Percentiles rank a stretch among this genome's conserved stretches.
Conservation (phyloP, 805 yeast species). For the Metschnikowia reukaufii region DNA sequence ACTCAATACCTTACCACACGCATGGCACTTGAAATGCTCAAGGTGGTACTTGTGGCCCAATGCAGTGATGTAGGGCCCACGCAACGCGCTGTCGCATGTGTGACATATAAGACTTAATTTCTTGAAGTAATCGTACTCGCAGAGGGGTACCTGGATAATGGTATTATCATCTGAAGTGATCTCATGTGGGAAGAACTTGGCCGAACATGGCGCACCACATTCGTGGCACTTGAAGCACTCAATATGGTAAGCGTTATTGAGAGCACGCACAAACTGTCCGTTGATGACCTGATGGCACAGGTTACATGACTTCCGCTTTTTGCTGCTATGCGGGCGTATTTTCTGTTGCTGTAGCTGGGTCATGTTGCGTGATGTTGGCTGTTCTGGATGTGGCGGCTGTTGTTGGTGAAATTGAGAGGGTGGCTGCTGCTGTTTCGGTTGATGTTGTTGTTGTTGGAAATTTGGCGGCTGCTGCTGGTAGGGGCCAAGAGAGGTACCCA, state of each 20-base stretch:
- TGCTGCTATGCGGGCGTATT: neutral
- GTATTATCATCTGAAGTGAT: conserved; percentile 10
- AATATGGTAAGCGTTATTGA: conserved; percentile 76
- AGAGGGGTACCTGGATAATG: conserved; percentile 48
- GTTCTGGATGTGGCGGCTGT: neutral
- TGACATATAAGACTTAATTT: conserved; percentile 82
- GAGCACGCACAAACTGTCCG: conserved; percentile 83
- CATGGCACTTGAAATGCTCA: conserved; percentile 90
- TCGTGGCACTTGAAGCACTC: conserved; percentile 86
- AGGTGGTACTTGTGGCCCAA: conserved; percentile 89
- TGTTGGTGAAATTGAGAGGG: neutral
- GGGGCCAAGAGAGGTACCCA: neutral
- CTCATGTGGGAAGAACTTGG: conserved; percentile 86
- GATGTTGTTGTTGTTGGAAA: neutral
- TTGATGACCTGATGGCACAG: conserved; percentile 40
- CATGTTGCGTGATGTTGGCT: neutral
- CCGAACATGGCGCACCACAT: conserved; percentile 77
- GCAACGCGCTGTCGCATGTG: conserved; percentile 78
- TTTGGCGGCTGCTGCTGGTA: neutral
- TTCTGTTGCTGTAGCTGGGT: conserved; percentile 1
- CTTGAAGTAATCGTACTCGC: conserved; percentile 91
- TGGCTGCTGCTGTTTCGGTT: neutral
- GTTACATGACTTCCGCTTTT: conserved; percentile 33
- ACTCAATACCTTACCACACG: conserved; percentile 81
- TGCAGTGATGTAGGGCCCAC: conserved; percentile 94